A percentile compares a stretch with the other conserved stretches of the same genome.
Conservation (phyloP, 163 green algal genomes). For the Scenedesmus sp. region DNA sequence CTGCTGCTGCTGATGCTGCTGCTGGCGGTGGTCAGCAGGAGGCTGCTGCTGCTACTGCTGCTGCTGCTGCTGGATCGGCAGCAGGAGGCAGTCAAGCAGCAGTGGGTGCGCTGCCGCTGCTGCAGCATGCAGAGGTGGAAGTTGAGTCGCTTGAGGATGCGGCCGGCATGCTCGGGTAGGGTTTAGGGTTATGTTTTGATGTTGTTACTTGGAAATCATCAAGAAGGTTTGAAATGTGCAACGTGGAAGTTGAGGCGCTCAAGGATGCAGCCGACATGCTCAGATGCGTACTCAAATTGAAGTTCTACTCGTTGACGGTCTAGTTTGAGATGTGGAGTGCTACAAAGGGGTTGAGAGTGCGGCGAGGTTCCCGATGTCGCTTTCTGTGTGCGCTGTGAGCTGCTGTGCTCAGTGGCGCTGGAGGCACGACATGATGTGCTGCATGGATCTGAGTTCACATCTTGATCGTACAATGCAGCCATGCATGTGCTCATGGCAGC, state of each 20-base stretch:
- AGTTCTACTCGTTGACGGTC: too few species aligned
- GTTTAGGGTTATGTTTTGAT: too few species aligned
- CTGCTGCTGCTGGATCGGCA: background rate
- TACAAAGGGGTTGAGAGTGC: too few species aligned
- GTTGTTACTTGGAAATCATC: too few species aligned
- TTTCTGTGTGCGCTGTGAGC: too few species aligned
- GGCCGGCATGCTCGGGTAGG: background rate
- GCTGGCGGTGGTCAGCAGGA: background rate
- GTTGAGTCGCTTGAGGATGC: background rate
- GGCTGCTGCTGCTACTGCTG: background rate
- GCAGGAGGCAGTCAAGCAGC: background rate
- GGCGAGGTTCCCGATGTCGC: too few species aligned
- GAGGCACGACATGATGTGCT: background rate
- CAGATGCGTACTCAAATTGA: background rate
- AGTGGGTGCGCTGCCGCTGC: background rate
- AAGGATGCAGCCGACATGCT: background rate
- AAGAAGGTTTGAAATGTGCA: too few species aligned
- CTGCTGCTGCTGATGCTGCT: background rate
- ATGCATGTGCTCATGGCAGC: background rate
- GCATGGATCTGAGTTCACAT: background rate
- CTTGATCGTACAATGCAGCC: background rate
- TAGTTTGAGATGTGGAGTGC: too few species aligned
- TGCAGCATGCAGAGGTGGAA: background rate
- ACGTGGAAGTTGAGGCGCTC: background rate
- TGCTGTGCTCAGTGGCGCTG: too few species aligned